Evolutionary conservation across 2,329 filamentous ascomycete genomes (phyloP).

Genomic region (Penicillium glabrum): DNA sequence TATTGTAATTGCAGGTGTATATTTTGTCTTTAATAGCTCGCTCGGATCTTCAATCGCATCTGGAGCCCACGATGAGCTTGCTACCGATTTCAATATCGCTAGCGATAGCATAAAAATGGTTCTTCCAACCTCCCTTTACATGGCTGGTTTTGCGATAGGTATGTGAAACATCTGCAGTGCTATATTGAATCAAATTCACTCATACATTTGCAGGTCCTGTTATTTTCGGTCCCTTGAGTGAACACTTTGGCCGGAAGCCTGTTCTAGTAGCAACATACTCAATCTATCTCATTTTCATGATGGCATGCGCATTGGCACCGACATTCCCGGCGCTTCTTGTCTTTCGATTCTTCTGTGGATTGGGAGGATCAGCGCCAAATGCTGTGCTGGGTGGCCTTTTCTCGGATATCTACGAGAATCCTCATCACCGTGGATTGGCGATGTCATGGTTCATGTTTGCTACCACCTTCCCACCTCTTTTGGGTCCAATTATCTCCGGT

Average conservation of each 20-base stretch:
- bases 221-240: conserved; percentile 40
- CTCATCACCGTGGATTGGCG: conserved; percentile 38
- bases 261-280: conserved; percentile 50
- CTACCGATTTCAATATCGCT: conserved; percentile 12
- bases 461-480: conserved; percentile 43
- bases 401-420: conserved; percentile 5
- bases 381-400: conserved; percentile 21
- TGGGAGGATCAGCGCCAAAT: conserved; percentile 38
- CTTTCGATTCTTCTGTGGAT: conserved; percentile 42
- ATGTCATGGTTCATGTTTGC: conserved; percentile 47
- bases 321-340: conserved; percentile 37
- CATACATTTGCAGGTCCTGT: conserved; percentile 26
- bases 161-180: background rate
- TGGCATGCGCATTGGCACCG: conserved; percentile 40
- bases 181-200: conserved; percentile 16
- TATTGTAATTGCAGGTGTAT: conserved; percentile 13
- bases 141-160: conserved; percentile 22
- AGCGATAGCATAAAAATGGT: conserved; percentile 24
- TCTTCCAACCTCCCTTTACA: conserved; percentile 30
- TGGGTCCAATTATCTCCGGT: conserved; percentile 47
- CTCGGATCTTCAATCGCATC: conserved; percentile 21
- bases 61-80: conserved; percentile 14
- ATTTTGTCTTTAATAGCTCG: conserved; percentile 19
- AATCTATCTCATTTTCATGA: conserved; percentile 35
- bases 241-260: conserved; percentile 35